Evolutionary conservation across 495 filamentous ascomycete genomes (phyloP).

Genomic region (Xylaria acuta): DNA sequence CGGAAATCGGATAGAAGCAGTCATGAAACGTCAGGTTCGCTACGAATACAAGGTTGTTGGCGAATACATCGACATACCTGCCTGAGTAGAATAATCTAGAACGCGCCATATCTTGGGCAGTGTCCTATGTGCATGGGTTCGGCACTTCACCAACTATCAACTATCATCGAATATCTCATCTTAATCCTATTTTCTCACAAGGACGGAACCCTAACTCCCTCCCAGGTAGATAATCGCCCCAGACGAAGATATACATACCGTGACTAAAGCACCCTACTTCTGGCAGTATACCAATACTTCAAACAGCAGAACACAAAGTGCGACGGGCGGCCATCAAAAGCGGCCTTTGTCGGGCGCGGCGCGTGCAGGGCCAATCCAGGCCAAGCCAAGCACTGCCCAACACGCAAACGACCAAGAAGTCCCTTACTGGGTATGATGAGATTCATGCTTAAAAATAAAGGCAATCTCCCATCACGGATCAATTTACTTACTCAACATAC

Average conservation of each 20-base stretch:
- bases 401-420: background rate
- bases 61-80: no score
- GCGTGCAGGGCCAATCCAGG: background rate
- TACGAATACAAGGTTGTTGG: no score
- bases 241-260: background rate
- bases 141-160: background rate
- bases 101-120: background rate
- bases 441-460: background rate
- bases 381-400: background rate
- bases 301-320: background rate
- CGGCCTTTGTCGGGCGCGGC: background rate
- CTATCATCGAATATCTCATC: background rate
- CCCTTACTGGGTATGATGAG: background rate
- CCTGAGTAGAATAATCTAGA: background rate
- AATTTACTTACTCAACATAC: background rate
- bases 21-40: no score
- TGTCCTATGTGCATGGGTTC: background rate
- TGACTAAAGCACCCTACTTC: background rate
- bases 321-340: background rate
- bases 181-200: background rate
- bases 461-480: background rate
- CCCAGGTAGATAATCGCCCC: background rate
- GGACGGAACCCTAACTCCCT: background rate
- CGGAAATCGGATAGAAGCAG: background rate
- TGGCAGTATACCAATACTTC: background rate